These are phyloP conservation scores for Mucor racemosus DNA, from an alignment of 371 early-diverging fungal genomes.

Conservation along the genomic window DNA sequence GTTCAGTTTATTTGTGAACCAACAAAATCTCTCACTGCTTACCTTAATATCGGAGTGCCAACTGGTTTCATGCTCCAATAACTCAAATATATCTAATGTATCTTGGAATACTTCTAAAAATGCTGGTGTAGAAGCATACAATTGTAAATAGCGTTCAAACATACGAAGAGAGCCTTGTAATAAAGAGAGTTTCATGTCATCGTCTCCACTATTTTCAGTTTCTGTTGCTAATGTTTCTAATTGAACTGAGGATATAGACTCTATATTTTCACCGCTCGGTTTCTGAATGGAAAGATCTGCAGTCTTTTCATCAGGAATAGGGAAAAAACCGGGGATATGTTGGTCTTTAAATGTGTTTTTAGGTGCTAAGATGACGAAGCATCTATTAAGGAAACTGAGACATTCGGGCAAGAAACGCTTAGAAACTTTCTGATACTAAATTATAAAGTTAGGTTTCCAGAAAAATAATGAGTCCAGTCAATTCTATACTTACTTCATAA, in stretches of 20 bases:
- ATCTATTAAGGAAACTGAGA: conserved; percentile 69
- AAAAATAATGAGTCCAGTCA: not conserved
- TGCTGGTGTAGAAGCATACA: conserved; percentile 64
- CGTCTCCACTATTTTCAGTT: conserved; percentile 18
- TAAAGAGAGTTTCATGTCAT: conserved; percentile 34
- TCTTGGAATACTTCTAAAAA: conserved; percentile 66
- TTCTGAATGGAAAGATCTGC: conserved; percentile 44
- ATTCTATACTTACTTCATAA: conserved; percentile 56
- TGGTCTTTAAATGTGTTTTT: conserved; percentile 39
- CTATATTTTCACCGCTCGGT: conserved; percentile 26
- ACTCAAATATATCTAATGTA: conserved; percentile 32
- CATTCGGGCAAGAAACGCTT: conserved; percentile 89
- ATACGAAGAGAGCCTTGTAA: conserved; percentile 51
- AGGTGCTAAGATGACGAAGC: conserved; percentile 59
- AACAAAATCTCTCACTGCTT: not conserved
- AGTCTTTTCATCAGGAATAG: conserved; percentile 37
- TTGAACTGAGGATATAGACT: conserved; percentile 19
- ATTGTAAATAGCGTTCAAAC: conserved; percentile 54
- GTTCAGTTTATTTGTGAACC: not conserved
- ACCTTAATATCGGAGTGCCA: conserved; percentile 49
- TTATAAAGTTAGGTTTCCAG: not conserved
- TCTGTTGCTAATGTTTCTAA: conserved; percentile 35
- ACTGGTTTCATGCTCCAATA: conserved; percentile 23
- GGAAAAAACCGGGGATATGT: conserved; percentile 55
- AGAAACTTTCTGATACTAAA: conserved; percentile 71